Evolutionary conservation across 2,329 filamentous ascomycete species (phyloP).

Genomic region (Aspergillus ibericus): DNA sequence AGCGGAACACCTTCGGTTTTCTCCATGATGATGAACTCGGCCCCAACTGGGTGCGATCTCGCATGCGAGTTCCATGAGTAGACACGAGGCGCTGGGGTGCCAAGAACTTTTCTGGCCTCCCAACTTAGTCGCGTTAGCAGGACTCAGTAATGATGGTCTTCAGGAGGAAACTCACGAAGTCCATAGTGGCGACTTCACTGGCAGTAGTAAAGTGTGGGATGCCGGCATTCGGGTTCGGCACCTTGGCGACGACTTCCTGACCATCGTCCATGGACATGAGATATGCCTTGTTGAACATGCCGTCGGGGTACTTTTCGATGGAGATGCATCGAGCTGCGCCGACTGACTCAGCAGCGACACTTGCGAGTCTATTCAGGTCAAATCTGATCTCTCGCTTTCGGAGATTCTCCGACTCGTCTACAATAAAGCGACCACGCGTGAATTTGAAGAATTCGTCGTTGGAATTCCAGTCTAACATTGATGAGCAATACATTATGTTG

Average conservation of each 20-base stretch:
- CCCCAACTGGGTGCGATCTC: constrained; percentile 19
- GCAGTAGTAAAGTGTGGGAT: constrained; percentile 31
- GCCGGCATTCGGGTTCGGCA: constrained; percentile 36
- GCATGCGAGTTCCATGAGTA: constrained; percentile 25
- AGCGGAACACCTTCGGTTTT: constrained; percentile 24
- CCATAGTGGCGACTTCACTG: constrained; percentile 40
- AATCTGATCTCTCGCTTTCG: constrained; percentile 23
- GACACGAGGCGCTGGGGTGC: constrained; percentile 22
- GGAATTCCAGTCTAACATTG: constrained; percentile 26
- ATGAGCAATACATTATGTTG: constrained; percentile 18
- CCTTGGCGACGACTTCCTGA: constrained; percentile 32
- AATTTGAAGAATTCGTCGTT: constrained; percentile 31
- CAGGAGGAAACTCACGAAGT: constrained; percentile 19
- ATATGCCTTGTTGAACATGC: constrained; percentile 32
- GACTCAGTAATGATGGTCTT: not conserved
- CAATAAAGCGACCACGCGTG: constrained; percentile 30
- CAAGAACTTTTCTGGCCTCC: constrained; percentile 25
- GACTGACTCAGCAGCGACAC: constrained; percentile 21
- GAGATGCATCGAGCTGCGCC: constrained; percentile 19
- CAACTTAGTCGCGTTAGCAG: constrained; percentile 15
- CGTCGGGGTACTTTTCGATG: constrained; percentile 29
- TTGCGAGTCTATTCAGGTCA: constrained; percentile 23
- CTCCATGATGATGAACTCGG: constrained; percentile 27
- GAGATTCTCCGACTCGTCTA: constrained; percentile 27
- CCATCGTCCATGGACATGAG: constrained; percentile 35